These are phyloP conservation scores for Rubus parviflorus DNA, from an alignment of 306 rosid genomes.

Conservation along the genomic window DNA sequence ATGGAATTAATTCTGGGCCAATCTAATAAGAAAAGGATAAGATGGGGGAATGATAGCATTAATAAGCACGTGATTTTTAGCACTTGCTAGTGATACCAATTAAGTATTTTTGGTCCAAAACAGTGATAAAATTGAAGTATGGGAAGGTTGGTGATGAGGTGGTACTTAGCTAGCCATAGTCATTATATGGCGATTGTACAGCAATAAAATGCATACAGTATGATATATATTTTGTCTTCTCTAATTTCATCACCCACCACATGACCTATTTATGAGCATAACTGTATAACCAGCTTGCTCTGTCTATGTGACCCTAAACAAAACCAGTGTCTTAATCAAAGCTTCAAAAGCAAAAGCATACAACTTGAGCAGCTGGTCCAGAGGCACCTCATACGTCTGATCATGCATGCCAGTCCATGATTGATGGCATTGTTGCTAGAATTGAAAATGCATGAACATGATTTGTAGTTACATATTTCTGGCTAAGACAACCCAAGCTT, in stretches of 20 bases:
- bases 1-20: neutral
- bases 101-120: neutral
- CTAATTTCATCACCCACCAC: slow-evolving; percentile 16
- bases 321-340: neutral
- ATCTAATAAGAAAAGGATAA: neutral
- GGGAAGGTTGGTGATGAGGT: neutral
- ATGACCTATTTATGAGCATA: slow-evolving; percentile 5
- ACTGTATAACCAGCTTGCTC: neutral
- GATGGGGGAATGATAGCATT: neutral
- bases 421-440: neutral
- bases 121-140: neutral
- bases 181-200: neutral
- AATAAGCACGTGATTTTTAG: neutral
- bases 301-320: slow-evolving; percentile 1
- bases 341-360: neutral
- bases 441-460: neutral
- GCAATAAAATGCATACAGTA: neutral
- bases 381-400: neutral
- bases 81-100: neutral
- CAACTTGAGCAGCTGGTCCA: neutral
- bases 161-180: neutral
- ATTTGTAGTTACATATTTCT: neutral
- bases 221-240: neutral
- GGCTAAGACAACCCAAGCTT: neutral
- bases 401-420: slow-evolving; percentile 1